Evolutionary conservation across 2,329 filamentous ascomycete species (phyloP).

Genomic region (Paradendryphiella salina): DNA sequence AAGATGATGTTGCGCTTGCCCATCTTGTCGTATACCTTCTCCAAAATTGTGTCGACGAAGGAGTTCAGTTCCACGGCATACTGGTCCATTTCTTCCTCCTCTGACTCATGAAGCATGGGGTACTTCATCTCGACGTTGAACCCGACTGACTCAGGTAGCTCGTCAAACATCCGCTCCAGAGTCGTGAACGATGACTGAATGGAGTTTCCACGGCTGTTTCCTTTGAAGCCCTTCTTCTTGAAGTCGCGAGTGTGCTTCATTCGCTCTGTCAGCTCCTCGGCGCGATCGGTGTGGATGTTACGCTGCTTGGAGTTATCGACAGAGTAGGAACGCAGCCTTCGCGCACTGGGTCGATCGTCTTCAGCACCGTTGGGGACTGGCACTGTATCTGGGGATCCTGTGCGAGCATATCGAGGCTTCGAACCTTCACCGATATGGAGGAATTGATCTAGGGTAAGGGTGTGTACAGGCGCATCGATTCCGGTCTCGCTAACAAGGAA

Average conservation of each 20-base stretch:
- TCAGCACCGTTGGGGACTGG: conserved; percentile 19
- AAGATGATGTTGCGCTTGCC: conserved; percentile 91
- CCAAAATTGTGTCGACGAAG: conserved; percentile 91
- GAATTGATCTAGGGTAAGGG: conserved; percentile 92
- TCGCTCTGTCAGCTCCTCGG: conserved; percentile 70
- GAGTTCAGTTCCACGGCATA: conserved; percentile 95
- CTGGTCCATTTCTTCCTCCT: conserved; percentile 95
- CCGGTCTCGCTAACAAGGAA: conserved; percentile 97
- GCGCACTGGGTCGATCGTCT: conserved; percentile 22
- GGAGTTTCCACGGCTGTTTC: conserved; percentile 88
- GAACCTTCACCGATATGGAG: conserved; percentile 74
- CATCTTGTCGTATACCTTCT: conserved; percentile 84
- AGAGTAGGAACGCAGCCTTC: conserved; percentile 61
- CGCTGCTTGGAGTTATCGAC: conserved; percentile 55
- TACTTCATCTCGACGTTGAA: conserved; percentile 99
- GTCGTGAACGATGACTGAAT: conserved; percentile 97
- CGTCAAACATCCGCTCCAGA: conserved; percentile 86
- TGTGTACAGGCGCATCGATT: conserved; percentile 94
- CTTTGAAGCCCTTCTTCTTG: conserved; percentile 94
- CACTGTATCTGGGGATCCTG: conserved; percentile 50
- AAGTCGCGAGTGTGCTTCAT: conserved; percentile 98
- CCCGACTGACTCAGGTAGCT: conserved; percentile 78
- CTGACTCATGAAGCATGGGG: conserved; percentile 93
- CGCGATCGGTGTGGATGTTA: conserved; percentile 47
- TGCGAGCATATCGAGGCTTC: conserved; percentile 52